Base-by-base conservation (phyloP, 257 asterid species). In the Leonotis leonurus region DNA sequence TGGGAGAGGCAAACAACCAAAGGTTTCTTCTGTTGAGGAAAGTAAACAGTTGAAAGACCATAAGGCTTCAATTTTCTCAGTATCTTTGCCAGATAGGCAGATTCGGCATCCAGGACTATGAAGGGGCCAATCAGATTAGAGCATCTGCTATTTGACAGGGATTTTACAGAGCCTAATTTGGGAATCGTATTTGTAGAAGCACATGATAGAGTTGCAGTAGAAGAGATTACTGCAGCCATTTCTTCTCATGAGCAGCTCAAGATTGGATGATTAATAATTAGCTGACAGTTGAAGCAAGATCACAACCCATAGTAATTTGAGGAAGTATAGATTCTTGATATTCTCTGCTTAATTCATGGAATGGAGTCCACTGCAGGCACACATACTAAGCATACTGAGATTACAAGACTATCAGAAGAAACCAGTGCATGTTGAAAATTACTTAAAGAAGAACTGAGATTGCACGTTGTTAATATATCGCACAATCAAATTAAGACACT, bases 21-120 rank as follows among this genome's bases (percentile, higher is more conserved):
- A 51, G 79, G 74, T 25, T 14, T 62, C 33, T 60, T 52, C 43
- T 52, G 75, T 36, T 53, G 77, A 22, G 67, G 51, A 57, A 66
- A 56, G 2, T 46, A 50, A 68, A 68, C 58, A 22, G 64, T 33
- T 8, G 69, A 64, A 53, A 66, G 33, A 14, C 73, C 75, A 68
- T 57, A 61, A 3, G 78, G 75, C 70, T 69, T 65, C 67, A 70
- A 32, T 52, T 71, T 74, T 71, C 73, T 70, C 57, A 50, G 70
- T 45, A 70, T 14, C 55, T 59, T 66, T 32, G 62, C 52, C 29
- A 70, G 55, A 57, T 66, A 17, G 30, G 58, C 59, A 4, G 79
- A 64, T 65, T 69, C 75, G 20, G 64, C 53, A 21, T 76, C 67
- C 63, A 54, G 45, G 32, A 60, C 72, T 39, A 12, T 30, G 25